phyloP scores from a whole-genome alignment of 306 rosid species.

The Malus sylvestris region DNA sequence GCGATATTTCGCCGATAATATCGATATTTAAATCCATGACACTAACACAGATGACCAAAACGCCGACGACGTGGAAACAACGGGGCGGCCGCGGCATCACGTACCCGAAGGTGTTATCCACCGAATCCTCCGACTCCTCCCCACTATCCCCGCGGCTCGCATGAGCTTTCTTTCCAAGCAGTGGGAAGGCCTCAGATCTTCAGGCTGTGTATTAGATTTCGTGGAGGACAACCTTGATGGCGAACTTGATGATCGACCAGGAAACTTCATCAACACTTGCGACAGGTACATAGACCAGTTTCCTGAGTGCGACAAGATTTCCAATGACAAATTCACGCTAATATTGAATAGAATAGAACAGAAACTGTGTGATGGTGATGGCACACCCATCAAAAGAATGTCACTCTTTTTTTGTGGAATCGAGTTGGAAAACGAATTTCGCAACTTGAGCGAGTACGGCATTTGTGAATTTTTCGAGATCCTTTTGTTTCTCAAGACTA shows the following conservation, averaged over 20 bases:
- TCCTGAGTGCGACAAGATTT: not conserved
- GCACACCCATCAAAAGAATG: too few species aligned
- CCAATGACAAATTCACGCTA: not conserved
- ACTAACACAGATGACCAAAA: not conserved
- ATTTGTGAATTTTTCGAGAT: too few species aligned
- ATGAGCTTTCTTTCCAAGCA: not conserved
- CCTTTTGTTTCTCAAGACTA: too few species aligned
- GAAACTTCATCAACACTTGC: not conserved
- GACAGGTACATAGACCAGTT: not conserved
- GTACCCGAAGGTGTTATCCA: not conserved
- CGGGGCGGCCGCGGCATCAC: not conserved
- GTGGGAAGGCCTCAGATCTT: not conserved
- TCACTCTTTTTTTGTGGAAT: too few species aligned
- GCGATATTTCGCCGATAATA: too few species aligned
- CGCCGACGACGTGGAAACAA: not conserved
- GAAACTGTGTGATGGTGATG: too few species aligned
- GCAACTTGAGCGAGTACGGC: too few species aligned
- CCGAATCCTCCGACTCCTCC: not conserved
- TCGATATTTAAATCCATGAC: too few species aligned
- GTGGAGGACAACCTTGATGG: not conserved
- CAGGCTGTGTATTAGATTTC: not conserved
- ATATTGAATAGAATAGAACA: too few species aligned
- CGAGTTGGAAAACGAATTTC: too few species aligned
- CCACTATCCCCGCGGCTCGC: not conserved
- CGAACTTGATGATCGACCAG: not conserved